Conservation (phyloP, 805 yeast species). For the Barnettozyma sucrosica region DNA sequence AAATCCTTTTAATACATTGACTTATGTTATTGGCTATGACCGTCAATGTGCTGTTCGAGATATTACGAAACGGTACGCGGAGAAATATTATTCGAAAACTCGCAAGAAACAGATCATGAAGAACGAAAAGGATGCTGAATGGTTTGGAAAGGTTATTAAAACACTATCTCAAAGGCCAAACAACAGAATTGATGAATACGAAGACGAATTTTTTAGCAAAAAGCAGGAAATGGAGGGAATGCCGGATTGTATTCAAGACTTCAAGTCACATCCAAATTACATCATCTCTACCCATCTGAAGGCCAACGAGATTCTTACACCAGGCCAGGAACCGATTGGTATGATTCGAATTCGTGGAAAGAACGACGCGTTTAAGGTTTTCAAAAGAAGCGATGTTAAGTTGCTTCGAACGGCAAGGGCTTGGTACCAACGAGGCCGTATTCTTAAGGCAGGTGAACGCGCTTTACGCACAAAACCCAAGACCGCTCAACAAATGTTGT, state of each 20-base stretch:
- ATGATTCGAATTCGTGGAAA: constrained; percentile 46
- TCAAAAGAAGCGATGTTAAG: constrained; percentile 58
- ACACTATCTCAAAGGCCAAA: constrained; percentile 17
- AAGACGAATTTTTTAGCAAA: constrained; percentile 53
- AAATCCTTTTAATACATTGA: constrained; percentile 51
- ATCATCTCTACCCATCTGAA: constrained; percentile 72
- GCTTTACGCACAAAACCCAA: constrained; percentile 48
- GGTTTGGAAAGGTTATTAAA: constrained; percentile 49
- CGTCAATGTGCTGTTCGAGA: constrained; percentile 61
- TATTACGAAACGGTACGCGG: constrained; percentile 79
- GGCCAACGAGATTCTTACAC: constrained; percentile 65
- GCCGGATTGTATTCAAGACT: constrained; percentile 79
- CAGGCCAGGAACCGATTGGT: constrained; percentile 64
- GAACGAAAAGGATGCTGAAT: constrained; percentile 40
- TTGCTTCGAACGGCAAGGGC: constrained; percentile 66
- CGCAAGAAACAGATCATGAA: constrained; percentile 68
- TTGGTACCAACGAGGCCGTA: constrained; percentile 82
- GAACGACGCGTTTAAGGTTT: constrained; percentile 52
- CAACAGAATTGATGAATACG: constrained; percentile 36
- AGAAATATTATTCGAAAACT: constrained; percentile 64
- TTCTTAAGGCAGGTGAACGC: constrained; percentile 62
- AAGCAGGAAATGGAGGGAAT: constrained; percentile 74
- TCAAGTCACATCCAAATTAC: constrained; percentile 81
- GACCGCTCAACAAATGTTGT: constrained; percentile 19
- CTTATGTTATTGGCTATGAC: constrained; percentile 78